Percentiles rank a stretch among this genome's conserved stretches.
Evolutionary conservation across 768 basidiomycete species (phyloP).

Genomic region (Rhizopogon rudus): DNA sequence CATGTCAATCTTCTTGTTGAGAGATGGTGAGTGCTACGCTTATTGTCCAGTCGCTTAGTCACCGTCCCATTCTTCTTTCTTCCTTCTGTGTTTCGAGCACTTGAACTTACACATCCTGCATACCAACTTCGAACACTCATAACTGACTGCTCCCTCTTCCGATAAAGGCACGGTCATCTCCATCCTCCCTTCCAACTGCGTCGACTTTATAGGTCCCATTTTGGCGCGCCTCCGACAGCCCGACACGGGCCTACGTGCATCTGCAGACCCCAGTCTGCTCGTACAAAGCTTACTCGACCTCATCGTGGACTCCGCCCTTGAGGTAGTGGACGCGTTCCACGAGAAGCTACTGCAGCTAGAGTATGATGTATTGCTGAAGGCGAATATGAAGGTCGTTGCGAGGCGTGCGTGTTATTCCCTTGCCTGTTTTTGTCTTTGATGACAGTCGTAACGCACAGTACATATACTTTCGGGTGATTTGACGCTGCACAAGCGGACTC

Average conservation of each 20-base stretch:
- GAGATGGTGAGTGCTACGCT: slow-evolving; percentile 43
- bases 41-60: not conserved
- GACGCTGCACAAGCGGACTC: slow-evolving; percentile 66
- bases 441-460: slow-evolving; percentile 34
- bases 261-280: slow-evolving; percentile 63
- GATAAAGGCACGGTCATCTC: slow-evolving; percentile 57
- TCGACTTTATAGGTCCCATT: slow-evolving; percentile 53
- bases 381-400: slow-evolving; percentile 57
- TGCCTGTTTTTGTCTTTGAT: not conserved
- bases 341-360: slow-evolving; percentile 59
- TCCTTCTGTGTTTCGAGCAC: not conserved
- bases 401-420: slow-evolving; percentile 35
- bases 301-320: slow-evolving; percentile 64
- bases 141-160: not conserved
- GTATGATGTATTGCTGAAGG: slow-evolving; percentile 50
- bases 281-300: slow-evolving; percentile 66
- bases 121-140: not conserved
- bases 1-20: slow-evolving; percentile 63
- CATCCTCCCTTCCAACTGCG: slow-evolving; percentile 41
- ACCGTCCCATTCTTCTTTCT: not conserved
- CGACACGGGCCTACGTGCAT: slow-evolving; percentile 56
- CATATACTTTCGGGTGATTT: slow-evolving; percentile 76
- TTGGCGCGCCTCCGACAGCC: slow-evolving; percentile 49
- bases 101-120: not conserved
- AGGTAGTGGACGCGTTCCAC: slow-evolving; percentile 67